Evolutionary conservation across 306 rosid species (phyloP).

Genomic region (Begonia peltatifolia): DNA sequence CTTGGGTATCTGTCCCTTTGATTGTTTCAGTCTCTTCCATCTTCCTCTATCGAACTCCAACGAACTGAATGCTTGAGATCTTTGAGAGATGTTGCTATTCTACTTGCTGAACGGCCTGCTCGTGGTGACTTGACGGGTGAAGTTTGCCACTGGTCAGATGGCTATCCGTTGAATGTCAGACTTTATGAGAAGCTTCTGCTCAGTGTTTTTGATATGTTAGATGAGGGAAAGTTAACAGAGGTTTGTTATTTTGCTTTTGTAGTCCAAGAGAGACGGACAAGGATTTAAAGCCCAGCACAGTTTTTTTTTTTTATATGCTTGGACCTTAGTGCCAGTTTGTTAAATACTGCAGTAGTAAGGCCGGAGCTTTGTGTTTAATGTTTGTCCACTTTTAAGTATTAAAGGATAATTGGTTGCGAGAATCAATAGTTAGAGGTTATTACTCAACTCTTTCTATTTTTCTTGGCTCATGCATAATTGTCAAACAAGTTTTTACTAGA

Average conservation of each 20-base stretch:
- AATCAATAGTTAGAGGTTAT: too few species aligned
- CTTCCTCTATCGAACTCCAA: slow-evolving; percentile 82
- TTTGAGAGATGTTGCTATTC: slow-evolving; percentile 66
- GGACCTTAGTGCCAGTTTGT: neutral
- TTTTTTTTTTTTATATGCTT: slow-evolving; percentile 5
- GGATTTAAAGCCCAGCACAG: slow-evolving; percentile 13
- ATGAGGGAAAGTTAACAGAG: slow-evolving; percentile 91
- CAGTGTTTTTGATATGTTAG: slow-evolving; percentile 92
- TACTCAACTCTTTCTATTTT: too few species aligned
- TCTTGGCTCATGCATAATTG: too few species aligned
- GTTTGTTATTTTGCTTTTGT: slow-evolving; percentile 31
- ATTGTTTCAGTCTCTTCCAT: slow-evolving; percentile 60
- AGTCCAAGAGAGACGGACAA: slow-evolving; percentile 7
- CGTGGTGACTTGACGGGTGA: slow-evolving; percentile 98
- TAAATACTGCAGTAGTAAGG: neutral
- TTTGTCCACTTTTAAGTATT: too few species aligned
- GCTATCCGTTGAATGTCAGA: slow-evolving; percentile 79
- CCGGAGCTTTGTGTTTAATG: neutral
- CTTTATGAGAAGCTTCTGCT: slow-evolving; percentile 85
- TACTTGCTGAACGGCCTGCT: slow-evolving; percentile 94
- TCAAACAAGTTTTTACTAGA: too few species aligned
- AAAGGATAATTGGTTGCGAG: too few species aligned
- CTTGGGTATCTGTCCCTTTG: neutral
- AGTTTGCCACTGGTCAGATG: slow-evolving; percentile 99
- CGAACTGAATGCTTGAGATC: slow-evolving; percentile 86